A percentile compares a stretch with the other conserved stretches of the same genome.
phyloP scores from a whole-genome alignment of 371 early-diverging fungal species.

The Lichtheimia ramosa region DNA sequence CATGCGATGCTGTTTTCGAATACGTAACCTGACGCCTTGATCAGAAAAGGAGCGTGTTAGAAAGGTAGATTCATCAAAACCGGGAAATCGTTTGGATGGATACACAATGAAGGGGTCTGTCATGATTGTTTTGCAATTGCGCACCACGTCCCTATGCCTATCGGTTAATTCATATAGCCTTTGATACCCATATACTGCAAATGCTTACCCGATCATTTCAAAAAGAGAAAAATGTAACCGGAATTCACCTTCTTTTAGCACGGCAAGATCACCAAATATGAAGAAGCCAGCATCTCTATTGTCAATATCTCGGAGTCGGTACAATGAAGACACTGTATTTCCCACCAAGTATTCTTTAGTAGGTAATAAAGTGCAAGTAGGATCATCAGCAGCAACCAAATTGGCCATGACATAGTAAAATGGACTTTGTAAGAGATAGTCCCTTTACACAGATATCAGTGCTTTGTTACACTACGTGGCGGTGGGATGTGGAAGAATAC shows the following conservation, averaged over 20 bases:
- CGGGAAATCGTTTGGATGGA: slow-evolving; percentile 89
- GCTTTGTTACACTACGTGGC: neutral
- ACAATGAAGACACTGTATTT: slow-evolving; percentile 43
- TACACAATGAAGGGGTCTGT: slow-evolving; percentile 79
- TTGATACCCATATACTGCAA: neutral
- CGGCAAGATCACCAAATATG: slow-evolving; percentile 93
- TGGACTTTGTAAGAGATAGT: slow-evolving; percentile 60
- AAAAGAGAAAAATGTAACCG: slow-evolving; percentile 86
- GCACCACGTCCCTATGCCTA: slow-evolving; percentile 26
- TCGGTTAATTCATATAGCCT: neutral
- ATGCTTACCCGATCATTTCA: slow-evolving; percentile 75
- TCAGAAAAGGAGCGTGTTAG: slow-evolving; percentile 49
- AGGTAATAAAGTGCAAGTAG: slow-evolving; percentile 13
- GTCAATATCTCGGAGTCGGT: slow-evolving; percentile 46
- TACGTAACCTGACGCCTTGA: slow-evolving; percentile 49
- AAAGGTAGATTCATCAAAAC: slow-evolving; percentile 70
- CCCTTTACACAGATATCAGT: slow-evolving; percentile 28
- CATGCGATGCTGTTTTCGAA: slow-evolving; percentile 39
- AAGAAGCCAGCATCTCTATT: slow-evolving; percentile 88
- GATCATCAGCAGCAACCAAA: slow-evolving; percentile 22
- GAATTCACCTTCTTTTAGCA: slow-evolving; percentile 85
- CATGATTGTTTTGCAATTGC: slow-evolving; percentile 35
- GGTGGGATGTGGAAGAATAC: slow-evolving; percentile 16
- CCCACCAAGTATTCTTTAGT: slow-evolving; percentile 37
- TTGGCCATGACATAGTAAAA: slow-evolving; percentile 47